These are phyloP conservation scores for Arthroderma sp. DNA, from an alignment of 2,329 filamentous ascomycete species.

Conservation along the genomic window DNA sequence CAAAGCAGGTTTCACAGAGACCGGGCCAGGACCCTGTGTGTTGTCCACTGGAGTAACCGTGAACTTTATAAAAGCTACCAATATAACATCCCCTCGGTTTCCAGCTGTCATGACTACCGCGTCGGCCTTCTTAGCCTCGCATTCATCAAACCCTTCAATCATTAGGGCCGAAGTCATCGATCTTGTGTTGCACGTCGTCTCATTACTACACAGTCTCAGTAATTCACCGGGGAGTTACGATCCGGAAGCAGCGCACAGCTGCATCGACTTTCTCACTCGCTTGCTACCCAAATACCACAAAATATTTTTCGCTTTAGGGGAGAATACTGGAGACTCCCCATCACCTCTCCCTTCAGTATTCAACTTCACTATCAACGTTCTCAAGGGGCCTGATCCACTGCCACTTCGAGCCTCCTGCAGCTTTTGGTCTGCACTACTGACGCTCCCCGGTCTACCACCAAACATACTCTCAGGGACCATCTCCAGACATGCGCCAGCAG, in stretches of 20 bases:
- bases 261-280: constrained; percentile 32
- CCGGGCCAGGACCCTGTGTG: constrained; percentile 28
- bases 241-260: constrained; percentile 31
- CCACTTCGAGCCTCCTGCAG: constrained; percentile 33
- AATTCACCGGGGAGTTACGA: constrained; percentile 24
- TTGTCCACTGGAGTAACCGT: constrained; percentile 29
- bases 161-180: constrained; percentile 23
- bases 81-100: constrained; percentile 15
- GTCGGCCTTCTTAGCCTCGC: constrained; percentile 33
- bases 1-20: constrained; percentile 34
- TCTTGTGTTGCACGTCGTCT: constrained; percentile 27
- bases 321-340: constrained; percentile 13
- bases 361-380: constrained; percentile 28
- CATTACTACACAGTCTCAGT: constrained; percentile 25
- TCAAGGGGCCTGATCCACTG: constrained; percentile 30
- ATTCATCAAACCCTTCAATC: constrained; percentile 21
- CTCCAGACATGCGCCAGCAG: constrained; percentile 12
- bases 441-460: constrained; percentile 17
- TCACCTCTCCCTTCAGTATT: constrained; percentile 24
- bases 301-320: constrained; percentile 23
- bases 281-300: constrained; percentile 29
- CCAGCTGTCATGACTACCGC: constrained; percentile 31
- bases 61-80: constrained; percentile 28
- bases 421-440: constrained; percentile 30
- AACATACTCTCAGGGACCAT: constrained; percentile 5